Conservation (phyloP, 2,329 filamentous ascomycete species). For the Chlorencoelia australis region DNA sequence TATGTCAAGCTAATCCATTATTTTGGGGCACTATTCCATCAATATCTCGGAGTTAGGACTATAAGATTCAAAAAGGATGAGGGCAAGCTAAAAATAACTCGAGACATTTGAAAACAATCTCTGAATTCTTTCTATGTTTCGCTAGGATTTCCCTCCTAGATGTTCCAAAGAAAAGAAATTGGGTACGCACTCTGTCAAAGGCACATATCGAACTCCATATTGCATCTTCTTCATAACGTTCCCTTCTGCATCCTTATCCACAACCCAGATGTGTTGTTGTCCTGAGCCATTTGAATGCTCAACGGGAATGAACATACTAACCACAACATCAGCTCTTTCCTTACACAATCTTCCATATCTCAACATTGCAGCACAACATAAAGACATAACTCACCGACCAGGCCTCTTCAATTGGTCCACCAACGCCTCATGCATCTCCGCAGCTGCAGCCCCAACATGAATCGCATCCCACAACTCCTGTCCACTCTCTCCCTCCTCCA, state of each 20-base stretch:
- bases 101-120: too few species aligned
- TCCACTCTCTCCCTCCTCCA: constrained; percentile 35
- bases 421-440: constrained; percentile 59
- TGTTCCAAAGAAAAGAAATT: too few species aligned
- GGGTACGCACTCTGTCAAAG: constrained; percentile 69
- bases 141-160: too few species aligned
- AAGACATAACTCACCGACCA: constrained; percentile 41
- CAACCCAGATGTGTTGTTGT: constrained; percentile 59
- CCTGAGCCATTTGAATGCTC: constrained; percentile 36
- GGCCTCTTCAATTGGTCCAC: constrained; percentile 70
- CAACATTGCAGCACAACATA: too few species aligned
- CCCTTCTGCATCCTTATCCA: constrained; percentile 62
- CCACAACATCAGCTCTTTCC: too few species aligned
- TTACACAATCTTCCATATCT: too few species aligned
- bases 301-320: constrained; percentile 69
- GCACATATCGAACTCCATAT: constrained; percentile 69
- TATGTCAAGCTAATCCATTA: too few species aligned
- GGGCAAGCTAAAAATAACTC: too few species aligned
- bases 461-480: constrained; percentile 75
- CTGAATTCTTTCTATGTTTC: too few species aligned
- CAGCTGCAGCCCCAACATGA: constrained; percentile 84
- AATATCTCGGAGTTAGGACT: too few species aligned
- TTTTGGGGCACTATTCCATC: constrained; percentile 46
- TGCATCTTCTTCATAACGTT: constrained; percentile 48
- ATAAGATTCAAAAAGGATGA: too few species aligned